Conservation (phyloP, 768 basidiomycete genomes). For the Rickenella mellea region DNA sequence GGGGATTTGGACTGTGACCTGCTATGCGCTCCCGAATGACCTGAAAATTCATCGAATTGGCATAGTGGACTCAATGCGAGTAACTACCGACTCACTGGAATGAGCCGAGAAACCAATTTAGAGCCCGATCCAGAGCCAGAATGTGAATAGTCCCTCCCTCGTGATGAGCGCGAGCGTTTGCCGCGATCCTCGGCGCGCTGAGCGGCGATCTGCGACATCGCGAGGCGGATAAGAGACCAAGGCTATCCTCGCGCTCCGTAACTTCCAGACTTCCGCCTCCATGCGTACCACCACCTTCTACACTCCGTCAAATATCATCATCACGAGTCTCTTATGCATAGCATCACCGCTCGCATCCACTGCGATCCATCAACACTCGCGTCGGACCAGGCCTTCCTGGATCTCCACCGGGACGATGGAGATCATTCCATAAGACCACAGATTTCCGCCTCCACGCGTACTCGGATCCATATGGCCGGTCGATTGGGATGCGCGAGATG, state of each 20-base stretch:
- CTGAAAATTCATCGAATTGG: background rate
- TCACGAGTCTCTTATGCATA: slow-evolving; percentile 19
- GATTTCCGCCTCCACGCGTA: background rate
- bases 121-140: slow-evolving; percentile 28
- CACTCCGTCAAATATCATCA: slow-evolving; percentile 19
- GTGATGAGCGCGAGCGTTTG: slow-evolving; percentile 27
- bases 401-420: too few relatives aligned
- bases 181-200: slow-evolving; percentile 20
- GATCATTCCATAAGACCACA: too few relatives aligned
- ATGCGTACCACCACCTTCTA: too few relatives aligned
- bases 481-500: too few relatives aligned
- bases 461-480: too few relatives aligned
- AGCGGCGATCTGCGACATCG: slow-evolving; percentile 44
- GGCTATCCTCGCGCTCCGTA: slow-evolving; percentile 50
- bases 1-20: background rate
- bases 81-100: too few relatives aligned
- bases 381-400: too few relatives aligned
- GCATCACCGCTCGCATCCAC: too few relatives aligned
- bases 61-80: background rate
- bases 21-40: background rate
- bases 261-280: slow-evolving; percentile 47
- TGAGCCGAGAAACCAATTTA: background rate
- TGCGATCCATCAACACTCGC: too few relatives aligned
- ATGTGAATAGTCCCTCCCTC: slow-evolving; percentile 23
- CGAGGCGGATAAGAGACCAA: slow-evolving; percentile 41